Evolutionary conservation across 768 basidiomycete genomes (phyloP).

Genomic region (Rhizopogon salebrosus): DNA sequence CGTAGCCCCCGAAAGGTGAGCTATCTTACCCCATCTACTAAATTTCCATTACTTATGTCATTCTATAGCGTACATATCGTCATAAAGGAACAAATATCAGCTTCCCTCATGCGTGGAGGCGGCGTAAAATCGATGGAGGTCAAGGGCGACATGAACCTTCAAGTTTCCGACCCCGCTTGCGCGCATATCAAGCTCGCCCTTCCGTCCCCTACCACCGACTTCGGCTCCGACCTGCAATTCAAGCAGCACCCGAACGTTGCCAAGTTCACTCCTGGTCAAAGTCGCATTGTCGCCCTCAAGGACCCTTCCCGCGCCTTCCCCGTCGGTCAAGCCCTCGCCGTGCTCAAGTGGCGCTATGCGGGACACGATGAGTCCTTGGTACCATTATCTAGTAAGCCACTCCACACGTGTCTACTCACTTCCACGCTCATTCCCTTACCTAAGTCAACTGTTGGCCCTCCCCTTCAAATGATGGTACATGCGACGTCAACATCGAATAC

Average conservation of each 20-base stretch:
- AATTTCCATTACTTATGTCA: not conserved
- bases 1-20: conserved; percentile 73
- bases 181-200: conserved; percentile 71
- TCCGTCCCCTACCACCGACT: conserved; percentile 47
- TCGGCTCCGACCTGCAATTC: conserved; percentile 78
- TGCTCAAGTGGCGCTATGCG: conserved; percentile 89
- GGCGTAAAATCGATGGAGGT: conserved; percentile 88
- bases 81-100: conserved; percentile 78
- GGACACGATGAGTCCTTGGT: conserved; percentile 90
- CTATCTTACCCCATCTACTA: not conserved
- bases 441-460: conserved; percentile 97
- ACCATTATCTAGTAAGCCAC: conserved; percentile 80
- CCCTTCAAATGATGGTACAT: conserved; percentile 85
- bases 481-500: conserved; percentile 95
- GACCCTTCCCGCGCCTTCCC: conserved; percentile 82
- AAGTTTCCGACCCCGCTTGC: conserved; percentile 70
- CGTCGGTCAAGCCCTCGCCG: conserved; percentile 78
- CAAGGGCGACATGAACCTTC: conserved; percentile 92
- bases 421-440: not conserved
- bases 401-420: not conserved
- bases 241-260: conserved; percentile 96
- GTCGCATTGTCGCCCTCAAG: conserved; percentile 73
- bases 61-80: conserved; percentile 71
- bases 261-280: conserved; percentile 69
- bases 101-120: conserved; percentile 84